Evolutionary conservation across 2,329 filamentous ascomycete genomes (phyloP), one percentile per base, ranked within the genome.

Genomic region (Penicillium sp.): DNA sequence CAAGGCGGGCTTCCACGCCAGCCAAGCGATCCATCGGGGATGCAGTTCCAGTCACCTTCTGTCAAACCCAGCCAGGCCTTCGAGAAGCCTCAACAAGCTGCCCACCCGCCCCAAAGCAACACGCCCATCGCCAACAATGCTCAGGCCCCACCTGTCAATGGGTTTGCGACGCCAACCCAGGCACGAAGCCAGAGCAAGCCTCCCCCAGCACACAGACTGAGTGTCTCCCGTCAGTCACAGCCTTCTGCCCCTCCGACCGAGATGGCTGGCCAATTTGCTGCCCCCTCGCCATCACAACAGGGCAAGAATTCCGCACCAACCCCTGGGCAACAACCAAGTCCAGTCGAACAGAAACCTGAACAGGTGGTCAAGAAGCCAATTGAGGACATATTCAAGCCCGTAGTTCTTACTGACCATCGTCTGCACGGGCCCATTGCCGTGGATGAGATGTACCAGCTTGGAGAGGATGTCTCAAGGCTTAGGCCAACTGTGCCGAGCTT

Each of bases 401-500:
- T 69, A 50, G 62, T 70, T 14, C 45, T 74, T 14, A 64, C 63
- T 41, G 70, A 62, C 53, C 71, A 79, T 25, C 75, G 76, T 28
- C 76, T 77, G 1, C 83, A 83, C 63, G 89, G 89, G 7, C 87
- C 88, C 1, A 76, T 91, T 43, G 79, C 86, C 43, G 70, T 90
- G 9, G 72, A 79, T 25, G 78, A 82, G 4, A 71, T 87, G 15
- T 74, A 73, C 39, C 77, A 79, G 34, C 64, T 89, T 34, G 83
- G 84, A 4, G 73, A 77, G 21, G 80, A 87, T 32, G 74, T 95
- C 25, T 72, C 81, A 34, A 74, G 76, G 30, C 74, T 81, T 55
- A 86, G 83, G 56, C 88, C 90, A 0, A 84, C 86, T 41, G 75
- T 89, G 25, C 91, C 93, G 0, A 71, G 75, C 2, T 75, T 89